A percentile compares a stretch with the other conserved stretches of the same genome.
These are phyloP conservation scores for Barnettozyma populi DNA, from an alignment of 805 yeast genomes.

Conservation along the genomic window DNA sequence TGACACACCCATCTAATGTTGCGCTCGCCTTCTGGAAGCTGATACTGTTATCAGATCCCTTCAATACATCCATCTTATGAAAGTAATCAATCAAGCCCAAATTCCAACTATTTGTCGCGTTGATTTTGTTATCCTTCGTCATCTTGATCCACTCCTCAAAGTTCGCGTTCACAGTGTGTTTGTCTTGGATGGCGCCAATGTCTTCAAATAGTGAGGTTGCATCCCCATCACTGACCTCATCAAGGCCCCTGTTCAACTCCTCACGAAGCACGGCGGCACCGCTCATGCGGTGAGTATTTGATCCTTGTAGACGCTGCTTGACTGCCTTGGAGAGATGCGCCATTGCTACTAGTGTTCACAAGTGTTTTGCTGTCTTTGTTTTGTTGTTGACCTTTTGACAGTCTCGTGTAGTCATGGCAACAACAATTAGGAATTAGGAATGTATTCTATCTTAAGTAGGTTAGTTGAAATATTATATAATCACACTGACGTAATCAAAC, in stretches of 20 bases:
- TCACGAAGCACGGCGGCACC: conserved; percentile 29
- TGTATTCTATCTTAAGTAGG: neutral
- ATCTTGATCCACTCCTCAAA: conserved; percentile 27
- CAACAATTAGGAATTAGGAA: neutral
- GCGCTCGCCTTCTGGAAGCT: conserved; percentile 89
- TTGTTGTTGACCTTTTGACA: neutral
- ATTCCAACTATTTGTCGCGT: conserved; percentile 82
- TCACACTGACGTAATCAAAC: neutral
- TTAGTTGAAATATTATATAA: too few species aligned
- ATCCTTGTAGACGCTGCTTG: conserved; percentile 24
- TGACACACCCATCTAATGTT: conserved; percentile 90
- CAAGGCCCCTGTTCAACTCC: conserved; percentile 20
- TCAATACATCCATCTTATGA: conserved; percentile 69
- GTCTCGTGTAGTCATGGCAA: neutral
- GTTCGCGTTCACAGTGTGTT: conserved; percentile 39
- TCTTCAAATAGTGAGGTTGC: neutral
- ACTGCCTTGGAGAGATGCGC: conserved; percentile 25
- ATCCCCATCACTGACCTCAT: neutral
- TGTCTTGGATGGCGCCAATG: conserved; percentile 22
- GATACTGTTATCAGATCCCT: conserved; percentile 69
- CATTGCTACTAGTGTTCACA: conserved; percentile 10
- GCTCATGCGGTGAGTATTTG: conserved; percentile 21
- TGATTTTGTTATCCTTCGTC: conserved; percentile 50
- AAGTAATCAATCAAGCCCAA: conserved; percentile 88
- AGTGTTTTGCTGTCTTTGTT: neutral